phyloP scores from a whole-genome alignment of 441 rosid genomes.

The Adansonia gregorii region DNA sequence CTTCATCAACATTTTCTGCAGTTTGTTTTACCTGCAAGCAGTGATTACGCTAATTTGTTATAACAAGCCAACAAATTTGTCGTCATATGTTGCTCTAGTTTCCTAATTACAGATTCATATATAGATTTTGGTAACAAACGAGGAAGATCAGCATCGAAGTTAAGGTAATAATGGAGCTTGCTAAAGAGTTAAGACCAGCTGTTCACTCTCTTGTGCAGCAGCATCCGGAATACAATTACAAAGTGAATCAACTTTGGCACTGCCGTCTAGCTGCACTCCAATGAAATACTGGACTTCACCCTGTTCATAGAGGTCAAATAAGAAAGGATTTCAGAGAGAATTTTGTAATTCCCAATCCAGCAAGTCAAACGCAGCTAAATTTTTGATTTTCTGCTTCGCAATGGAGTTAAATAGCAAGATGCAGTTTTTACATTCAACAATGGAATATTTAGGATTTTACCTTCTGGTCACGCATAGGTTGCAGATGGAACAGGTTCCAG shows the following conservation, averaged over 20 bases:
- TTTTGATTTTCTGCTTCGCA: slow-evolving; percentile 12
- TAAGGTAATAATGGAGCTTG: neutral
- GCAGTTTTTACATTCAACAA: neutral
- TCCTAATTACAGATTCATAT: neutral
- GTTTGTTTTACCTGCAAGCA: slow-evolving; percentile 76
- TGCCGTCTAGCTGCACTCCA: slow-evolving; percentile 96
- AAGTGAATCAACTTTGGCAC: slow-evolving; percentile 88
- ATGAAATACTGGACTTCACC: slow-evolving; percentile 99
- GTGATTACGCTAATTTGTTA: neutral
- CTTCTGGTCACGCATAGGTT: slow-evolving; percentile 99
- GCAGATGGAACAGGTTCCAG: slow-evolving; percentile 97
- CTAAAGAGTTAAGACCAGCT: slow-evolving; percentile 48
- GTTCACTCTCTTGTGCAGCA: slow-evolving; percentile 72
- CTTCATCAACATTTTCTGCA: slow-evolving; percentile 92
- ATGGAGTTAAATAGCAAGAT: neutral
- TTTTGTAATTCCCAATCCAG: too few relatives aligned
- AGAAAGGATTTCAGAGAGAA: neutral
- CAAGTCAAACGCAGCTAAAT: neutral
- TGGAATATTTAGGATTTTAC: slow-evolving; percentile 38
- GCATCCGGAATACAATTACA: slow-evolving; percentile 65
- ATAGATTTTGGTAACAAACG: neutral
- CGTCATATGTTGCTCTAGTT: neutral
- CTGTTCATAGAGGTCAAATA: slow-evolving; percentile 41
- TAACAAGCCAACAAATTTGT: neutral
- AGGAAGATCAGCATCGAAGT: slow-evolving; percentile 2